phyloP scores from a whole-genome alignment of 2,329 filamentous ascomycete genomes.

The Sporothrix humicola region DNA sequence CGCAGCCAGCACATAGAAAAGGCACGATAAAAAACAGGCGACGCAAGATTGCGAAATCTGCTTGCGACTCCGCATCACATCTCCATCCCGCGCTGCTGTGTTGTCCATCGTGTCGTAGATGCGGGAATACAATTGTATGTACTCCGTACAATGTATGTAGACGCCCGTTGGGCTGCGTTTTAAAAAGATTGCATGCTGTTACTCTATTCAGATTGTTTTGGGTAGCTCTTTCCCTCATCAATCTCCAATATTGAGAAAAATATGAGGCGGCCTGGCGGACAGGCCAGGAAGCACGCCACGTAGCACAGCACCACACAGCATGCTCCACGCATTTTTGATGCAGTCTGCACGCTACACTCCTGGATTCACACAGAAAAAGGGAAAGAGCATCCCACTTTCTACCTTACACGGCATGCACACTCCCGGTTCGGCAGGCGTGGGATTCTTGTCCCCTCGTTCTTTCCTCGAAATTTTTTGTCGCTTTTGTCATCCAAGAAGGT shows the following conservation, averaged over 20 bases:
- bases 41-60: constrained; percentile 15
- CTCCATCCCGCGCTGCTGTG: constrained; percentile 20
- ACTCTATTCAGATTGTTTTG: background rate
- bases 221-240: constrained; percentile 1
- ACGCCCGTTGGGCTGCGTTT: constrained; percentile 3
- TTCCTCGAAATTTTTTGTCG: too few species aligned
- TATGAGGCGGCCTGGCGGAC: constrained; percentile 30
- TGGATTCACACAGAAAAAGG: background rate
- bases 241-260: background rate
- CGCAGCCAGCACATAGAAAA: background rate
- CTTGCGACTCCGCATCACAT: background rate
- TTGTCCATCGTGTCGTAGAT: background rate
- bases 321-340: background rate
- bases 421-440: constrained; percentile 20
- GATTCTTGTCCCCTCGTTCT: background rate
- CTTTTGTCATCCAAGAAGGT: background rate
- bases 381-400: constrained; percentile 26
- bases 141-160: background rate
- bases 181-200: background rate
- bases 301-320: constrained; percentile 33
- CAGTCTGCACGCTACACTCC: background rate
- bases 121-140: background rate
- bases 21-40: constrained; percentile 11
- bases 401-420: constrained; percentile 1
- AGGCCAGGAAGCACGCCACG: constrained; percentile 36